A percentile compares a stretch with the other conserved stretches of the same genome.
Evolutionary conservation across 345 rosid genomes (phyloP).

Genomic region (Acer campestre): DNA sequence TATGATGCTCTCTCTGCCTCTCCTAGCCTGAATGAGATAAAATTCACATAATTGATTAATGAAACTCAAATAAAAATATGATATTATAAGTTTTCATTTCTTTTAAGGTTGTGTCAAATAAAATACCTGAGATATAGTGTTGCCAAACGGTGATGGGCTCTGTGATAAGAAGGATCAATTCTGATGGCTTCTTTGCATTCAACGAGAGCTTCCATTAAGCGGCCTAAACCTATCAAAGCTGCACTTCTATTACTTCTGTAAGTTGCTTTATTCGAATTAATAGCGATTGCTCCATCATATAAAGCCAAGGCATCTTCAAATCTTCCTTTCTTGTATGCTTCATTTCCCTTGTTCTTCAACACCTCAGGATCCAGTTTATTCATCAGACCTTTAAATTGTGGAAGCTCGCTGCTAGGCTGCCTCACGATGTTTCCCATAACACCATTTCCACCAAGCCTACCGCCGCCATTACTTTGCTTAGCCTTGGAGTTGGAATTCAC

Average conservation of each 20-base stretch:
- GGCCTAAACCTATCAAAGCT: slow-evolving; percentile 82
- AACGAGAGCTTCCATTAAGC: slow-evolving; percentile 63
- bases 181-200: slow-evolving; percentile 79
- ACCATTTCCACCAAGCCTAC: slow-evolving; percentile 35
- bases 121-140: slow-evolving; percentile 57
- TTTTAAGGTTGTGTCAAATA: neutral
- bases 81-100: neutral
- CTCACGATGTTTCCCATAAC: slow-evolving; percentile 75
- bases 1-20: slow-evolving; percentile 59
- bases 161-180: slow-evolving; percentile 60
- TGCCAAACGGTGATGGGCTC: slow-evolving; percentile 78
- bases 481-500: slow-evolving; percentile 16
- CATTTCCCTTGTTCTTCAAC: slow-evolving; percentile 76
- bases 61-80: neutral
- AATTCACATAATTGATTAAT: neutral
- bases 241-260: slow-evolving; percentile 82
- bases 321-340: slow-evolving; percentile 67
- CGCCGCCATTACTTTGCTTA: slow-evolving; percentile 29
- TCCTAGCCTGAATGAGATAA: slow-evolving; percentile 51
- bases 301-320: slow-evolving; percentile 73
- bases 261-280: slow-evolving; percentile 65
- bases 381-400: slow-evolving; percentile 19
- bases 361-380: slow-evolving; percentile 58
- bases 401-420: slow-evolving; percentile 43
- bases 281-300: slow-evolving; percentile 72